Percentiles rank a stretch among this genome's conserved stretches.
These are phyloP conservation scores for Leucosporidium scottii DNA, from an alignment of 768 basidiomycete species.

Conservation along the genomic window DNA sequence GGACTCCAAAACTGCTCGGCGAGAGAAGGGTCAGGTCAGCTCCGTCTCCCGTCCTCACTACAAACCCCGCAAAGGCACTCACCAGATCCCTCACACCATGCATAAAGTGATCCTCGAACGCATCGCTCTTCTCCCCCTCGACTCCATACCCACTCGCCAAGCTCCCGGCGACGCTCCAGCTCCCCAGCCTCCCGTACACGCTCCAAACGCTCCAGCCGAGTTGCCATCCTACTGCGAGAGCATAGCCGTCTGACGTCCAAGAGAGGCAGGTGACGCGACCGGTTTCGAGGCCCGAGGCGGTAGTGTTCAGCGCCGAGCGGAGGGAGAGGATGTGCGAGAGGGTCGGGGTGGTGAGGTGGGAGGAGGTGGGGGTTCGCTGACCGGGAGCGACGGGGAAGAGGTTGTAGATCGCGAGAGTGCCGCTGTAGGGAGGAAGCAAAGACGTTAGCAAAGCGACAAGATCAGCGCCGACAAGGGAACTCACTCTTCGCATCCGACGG, in stretches of 20 bases:
- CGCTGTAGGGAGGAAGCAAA: neutral
- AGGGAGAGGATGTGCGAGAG: constrained; percentile 35
- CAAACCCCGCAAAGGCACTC: constrained; percentile 37
- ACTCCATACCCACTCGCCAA: constrained; percentile 38
- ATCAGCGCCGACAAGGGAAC: neutral
- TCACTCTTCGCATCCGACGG: constrained; percentile 30
- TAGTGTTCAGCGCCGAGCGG: constrained; percentile 30
- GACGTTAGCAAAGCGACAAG: neutral
- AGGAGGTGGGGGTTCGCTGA: neutral
- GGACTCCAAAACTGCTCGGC: constrained; percentile 76
- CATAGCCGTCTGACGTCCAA: constrained; percentile 81
- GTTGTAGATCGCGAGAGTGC: constrained; percentile 22
- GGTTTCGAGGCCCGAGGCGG: constrained; percentile 23
- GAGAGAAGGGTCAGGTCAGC: neutral
- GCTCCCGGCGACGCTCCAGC: constrained; percentile 63
- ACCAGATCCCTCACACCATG: constrained; percentile 68
- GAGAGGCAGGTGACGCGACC: constrained; percentile 12
- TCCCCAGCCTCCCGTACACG: constrained; percentile 77
- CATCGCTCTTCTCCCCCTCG: constrained; percentile 20
- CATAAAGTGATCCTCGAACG: constrained; percentile 80
- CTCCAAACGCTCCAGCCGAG: constrained; percentile 86
- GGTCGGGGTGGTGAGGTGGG: neutral
- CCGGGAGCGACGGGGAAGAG: constrained; percentile 3
- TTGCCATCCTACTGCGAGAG: constrained; percentile 85
- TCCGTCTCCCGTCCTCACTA: neutral